These are phyloP conservation scores for Solanum sejunctum DNA, from an alignment of 257 asterid genomes.

Conservation along the genomic window DNA sequence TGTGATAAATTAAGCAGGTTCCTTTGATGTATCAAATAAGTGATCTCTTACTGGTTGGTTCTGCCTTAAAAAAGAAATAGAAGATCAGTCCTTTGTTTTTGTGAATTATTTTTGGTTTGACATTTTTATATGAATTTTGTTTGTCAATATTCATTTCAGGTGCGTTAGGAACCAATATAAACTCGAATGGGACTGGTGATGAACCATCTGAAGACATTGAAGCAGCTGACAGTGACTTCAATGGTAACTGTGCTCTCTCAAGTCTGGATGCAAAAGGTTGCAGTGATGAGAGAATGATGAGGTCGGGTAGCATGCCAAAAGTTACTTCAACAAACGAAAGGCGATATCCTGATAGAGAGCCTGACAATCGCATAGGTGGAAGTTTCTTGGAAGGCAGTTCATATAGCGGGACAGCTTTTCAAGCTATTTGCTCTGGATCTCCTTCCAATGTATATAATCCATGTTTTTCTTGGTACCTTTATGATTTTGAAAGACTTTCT, in stretches of 20 bases:
- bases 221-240: slow-evolving; percentile 7
- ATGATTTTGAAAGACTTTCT: neutral
- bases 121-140: neutral
- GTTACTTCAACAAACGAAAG: slow-evolving; percentile 1
- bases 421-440: slow-evolving; percentile 3
- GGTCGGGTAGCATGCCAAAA: slow-evolving; percentile 1
- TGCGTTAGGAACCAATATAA: slow-evolving; percentile 8
- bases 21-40: neutral
- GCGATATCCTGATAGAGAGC: slow-evolving; percentile 11
- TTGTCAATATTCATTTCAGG: slow-evolving; percentile 8
- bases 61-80: neutral
- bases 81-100: neutral
- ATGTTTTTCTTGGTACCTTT: slow-evolving; percentile 1
- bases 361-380: slow-evolving; percentile 6
- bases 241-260: slow-evolving; percentile 11
- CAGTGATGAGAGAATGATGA: slow-evolving; percentile 3
- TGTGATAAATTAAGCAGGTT: neutral
- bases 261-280: slow-evolving; percentile 15
- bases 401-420: slow-evolving; percentile 11
- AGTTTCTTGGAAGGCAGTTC: slow-evolving; percentile 11
- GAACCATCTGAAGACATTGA: slow-evolving; percentile 4
- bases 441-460: slow-evolving; percentile 12
- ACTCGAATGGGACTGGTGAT: slow-evolving; percentile 13
- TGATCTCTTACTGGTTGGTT: neutral
- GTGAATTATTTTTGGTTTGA: neutral